These are phyloP conservation scores for Penicillium mononematosum DNA, from an alignment of 495 filamentous ascomycete species.

Conservation along the genomic window DNA sequence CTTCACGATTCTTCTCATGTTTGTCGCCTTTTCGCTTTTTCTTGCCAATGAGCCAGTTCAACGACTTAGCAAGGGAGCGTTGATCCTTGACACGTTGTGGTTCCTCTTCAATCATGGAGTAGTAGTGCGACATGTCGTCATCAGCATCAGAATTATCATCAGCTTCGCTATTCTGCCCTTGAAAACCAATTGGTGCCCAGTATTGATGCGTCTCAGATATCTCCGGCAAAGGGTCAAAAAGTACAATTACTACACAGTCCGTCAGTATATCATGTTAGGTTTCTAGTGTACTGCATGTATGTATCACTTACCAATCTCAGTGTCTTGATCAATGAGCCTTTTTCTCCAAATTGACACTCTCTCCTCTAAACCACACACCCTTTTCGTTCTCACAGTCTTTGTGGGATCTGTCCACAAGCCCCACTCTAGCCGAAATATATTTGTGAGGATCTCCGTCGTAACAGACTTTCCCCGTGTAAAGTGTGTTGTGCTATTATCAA, in stretches of 20 bases:
- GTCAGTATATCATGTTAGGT: not conserved
- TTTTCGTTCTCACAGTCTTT: constrained; percentile 1
- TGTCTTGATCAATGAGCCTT: not conserved
- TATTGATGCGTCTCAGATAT: constrained; percentile 2
- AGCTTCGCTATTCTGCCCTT: not conserved
- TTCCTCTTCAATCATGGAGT: not conserved
- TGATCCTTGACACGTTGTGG: not conserved
- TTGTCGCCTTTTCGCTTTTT: not conserved
- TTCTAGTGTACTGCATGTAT: not conserved
- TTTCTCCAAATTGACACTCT: constrained; percentile 16
- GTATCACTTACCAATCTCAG: constrained; percentile 11
- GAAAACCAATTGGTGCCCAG: not conserved
- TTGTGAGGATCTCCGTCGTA: constrained; percentile 6
- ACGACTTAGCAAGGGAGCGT: not conserved
- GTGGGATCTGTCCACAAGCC: constrained; percentile 11
- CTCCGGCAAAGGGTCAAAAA: constrained; percentile 17
- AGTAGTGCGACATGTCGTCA: not conserved
- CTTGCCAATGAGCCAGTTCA: not conserved
- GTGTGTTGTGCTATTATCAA: constrained; percentile 5
- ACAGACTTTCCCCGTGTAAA: not conserved
- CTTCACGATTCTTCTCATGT: not conserved
- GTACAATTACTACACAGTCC: constrained; percentile 8
- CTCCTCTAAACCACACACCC: constrained; percentile 17
- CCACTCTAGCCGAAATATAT: constrained; percentile 17
- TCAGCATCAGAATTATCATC: not conserved